Evolutionary conservation across 495 filamentous ascomycete species (phyloP).

Genomic region (Penicillium silybi): DNA sequence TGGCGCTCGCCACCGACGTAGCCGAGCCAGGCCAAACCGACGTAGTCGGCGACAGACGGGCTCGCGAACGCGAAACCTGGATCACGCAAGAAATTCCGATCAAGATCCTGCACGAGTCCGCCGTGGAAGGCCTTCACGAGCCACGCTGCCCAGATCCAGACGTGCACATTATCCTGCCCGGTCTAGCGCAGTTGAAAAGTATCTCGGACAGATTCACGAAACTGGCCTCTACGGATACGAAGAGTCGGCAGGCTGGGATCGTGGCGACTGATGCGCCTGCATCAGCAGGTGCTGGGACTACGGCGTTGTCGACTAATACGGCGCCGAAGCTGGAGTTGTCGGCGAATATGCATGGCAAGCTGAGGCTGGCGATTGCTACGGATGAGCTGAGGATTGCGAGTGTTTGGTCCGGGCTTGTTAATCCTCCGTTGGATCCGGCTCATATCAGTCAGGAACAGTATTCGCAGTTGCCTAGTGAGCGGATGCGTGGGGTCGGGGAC

Average conservation of each 20-base stretch:
- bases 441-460: conserved; percentile 62
- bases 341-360: conserved; percentile 87
- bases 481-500: conserved; percentile 51
- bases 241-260: conserved; percentile 12
- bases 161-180: conserved; percentile 86
- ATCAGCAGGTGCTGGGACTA: background rate
- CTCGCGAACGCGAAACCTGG: conserved; percentile 70
- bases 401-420: conserved; percentile 75
- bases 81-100: conserved; percentile 98
- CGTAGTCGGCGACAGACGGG: conserved; percentile 43
- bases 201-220: conserved; percentile 94
- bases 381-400: conserved; percentile 78
- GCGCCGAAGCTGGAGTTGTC: conserved; percentile 70
- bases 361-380: conserved; percentile 70
- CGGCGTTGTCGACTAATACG: conserved; percentile 20
- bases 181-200: conserved; percentile 76
- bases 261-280: conserved; percentile 13
- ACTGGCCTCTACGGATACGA: conserved; percentile 48
- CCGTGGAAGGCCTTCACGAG: conserved; percentile 83
- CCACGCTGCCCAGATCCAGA: conserved; percentile 88
- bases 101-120: conserved; percentile 72
- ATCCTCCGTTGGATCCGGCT: conserved; percentile 75
- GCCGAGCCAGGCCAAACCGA: conserved; percentile 22
- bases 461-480: conserved; percentile 68
- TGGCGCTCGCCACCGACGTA: conserved; percentile 42